Percentiles rank a stretch among this genome's conserved stretches.
Conservation (phyloP, 139 green algal genomes). For the Chlorokybus atmophyticus region DNA sequence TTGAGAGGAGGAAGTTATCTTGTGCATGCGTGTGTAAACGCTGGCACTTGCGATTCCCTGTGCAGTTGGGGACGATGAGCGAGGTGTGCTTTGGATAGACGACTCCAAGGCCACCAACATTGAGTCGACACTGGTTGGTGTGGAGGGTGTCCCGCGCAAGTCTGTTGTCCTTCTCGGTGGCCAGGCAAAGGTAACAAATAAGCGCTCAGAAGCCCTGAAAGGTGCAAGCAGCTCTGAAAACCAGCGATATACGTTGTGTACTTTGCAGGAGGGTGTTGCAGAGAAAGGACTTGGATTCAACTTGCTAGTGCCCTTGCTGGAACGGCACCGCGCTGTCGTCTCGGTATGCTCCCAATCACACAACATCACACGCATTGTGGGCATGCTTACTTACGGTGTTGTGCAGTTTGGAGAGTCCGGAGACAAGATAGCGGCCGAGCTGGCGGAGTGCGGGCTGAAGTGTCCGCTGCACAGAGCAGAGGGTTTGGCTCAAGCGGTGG, state of each 20-base stretch:
- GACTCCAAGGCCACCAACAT: constrained; percentile 44
- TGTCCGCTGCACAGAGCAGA: neutral
- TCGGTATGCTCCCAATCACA: constrained; percentile 10
- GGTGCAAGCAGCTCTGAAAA: constrained; percentile 1
- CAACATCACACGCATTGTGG: neutral
- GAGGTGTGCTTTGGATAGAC: constrained; percentile 27
- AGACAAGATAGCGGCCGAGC: constrained; percentile 13
- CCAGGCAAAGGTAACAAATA: constrained; percentile 19
- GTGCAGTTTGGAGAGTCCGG: constrained; percentile 11
- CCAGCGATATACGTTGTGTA: neutral
- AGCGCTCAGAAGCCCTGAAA: constrained; percentile 4
- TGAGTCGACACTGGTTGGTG: constrained; percentile 24
- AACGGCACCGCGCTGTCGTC: constrained; percentile 8
- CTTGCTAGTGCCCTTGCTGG: neutral
- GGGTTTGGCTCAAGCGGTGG: neutral
- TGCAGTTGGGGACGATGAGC: constrained; percentile 9
- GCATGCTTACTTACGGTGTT: neutral
- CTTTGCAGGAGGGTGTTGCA: constrained; percentile 3
- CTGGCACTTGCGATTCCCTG: too few relatives aligned
- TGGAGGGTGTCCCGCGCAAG: constrained; percentile 7
- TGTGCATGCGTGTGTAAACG: neutral
- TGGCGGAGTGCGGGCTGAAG: neutral
- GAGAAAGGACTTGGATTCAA: constrained; percentile 4
- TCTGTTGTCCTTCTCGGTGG: constrained; percentile 30
- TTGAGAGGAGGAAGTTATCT: neutral